Evolutionary conservation across 2,329 filamentous ascomycete genomes (phyloP), one percentile per base, ranked within the genome.

Genomic region (Alternaria sp.): DNA sequence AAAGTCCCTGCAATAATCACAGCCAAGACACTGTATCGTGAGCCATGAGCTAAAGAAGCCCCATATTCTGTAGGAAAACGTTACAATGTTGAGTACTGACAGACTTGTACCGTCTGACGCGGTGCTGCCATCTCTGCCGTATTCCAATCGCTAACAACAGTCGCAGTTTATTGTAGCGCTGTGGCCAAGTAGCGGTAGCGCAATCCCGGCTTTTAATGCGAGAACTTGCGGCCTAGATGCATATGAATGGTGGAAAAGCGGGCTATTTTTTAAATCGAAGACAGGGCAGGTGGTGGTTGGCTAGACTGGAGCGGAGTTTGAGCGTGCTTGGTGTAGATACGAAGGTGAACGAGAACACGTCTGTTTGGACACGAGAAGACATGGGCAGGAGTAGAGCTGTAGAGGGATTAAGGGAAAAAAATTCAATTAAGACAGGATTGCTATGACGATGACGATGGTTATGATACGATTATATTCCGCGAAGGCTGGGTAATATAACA

Each of bases 101-200:
- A 36, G 39, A 17, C 17, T 31, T 39, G 37, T 17, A 23, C 10
- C 17, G 17, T 40, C 26, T 10, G 6, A 40, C 36, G 49, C 49
- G 9, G 10, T 24, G 29, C 36, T 33, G 48, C 48, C 49, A 36
- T 41, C 17, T 24, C 36, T 40, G 49, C 37, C 49, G 49, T n/a
- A 28, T 21, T 28, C 26, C 9, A 53, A 39, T 37, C 44, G 36
- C 42, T 23, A 24, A 26, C 33, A 48, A 49, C 52, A 41, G 8
- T 28, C 26, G 26, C 26, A 28, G 17, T 17, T 17, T 17, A 17
- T 17, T 17, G 17, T 51, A 11, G n/a, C 39, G 34, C 44, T 24
- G 40, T 51, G 36, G 57, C 17, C 17, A 17, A 17, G 17, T 17
- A 17, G 17, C 17, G 17, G 17, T 17, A 17, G 2, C 17, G 17